Base-by-base conservation (phyloP, 2,329 filamentous ascomycete genomes). In the Calonectria pseudoreteaudii region DNA sequence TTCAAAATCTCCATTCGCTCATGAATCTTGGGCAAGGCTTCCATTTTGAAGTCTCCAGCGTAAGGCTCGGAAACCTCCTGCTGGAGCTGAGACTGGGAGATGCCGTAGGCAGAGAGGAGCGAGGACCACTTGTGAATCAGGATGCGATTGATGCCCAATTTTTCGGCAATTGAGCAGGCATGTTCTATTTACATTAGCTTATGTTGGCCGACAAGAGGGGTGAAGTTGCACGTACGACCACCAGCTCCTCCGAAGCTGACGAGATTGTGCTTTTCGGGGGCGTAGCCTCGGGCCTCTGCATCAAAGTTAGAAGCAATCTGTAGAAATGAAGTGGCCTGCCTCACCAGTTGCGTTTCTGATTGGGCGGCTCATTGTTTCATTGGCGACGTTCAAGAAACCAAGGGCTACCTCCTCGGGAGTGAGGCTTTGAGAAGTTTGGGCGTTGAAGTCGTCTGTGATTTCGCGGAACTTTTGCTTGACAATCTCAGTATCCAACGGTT, bases 281-380 rank as follows among this genome's bases (percentile, higher is more conserved):
- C 82, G 53, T 80, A 83, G 11, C 81, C 82, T 23, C 82, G 75
- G 5, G 93, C 93, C 83, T 95, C 93, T 0, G 93, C n/a, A n/a
- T 8, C 4, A 5, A 16, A 31, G 14, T 72, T 68, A 72, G 70
- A 44, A 26, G 16, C 4, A 28, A 31, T 30, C 6, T 26, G 13
- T 9, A 16, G 34, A 18, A 5, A 53, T 20, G 38, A 64, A 20
- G n/a, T 5, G 18, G 23, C 4, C 18, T 18, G 26, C 8, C 44
- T 53, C 28, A 64, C 70, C 70, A 1, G 76, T 95, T 62, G 94
- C 85, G 49, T 93, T 94, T 58, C 94, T 89, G 74, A 96, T 95
- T 0, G 94, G 94, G 36, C 94, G 87, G 4, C 91, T 92, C 93
- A 95, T 95, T 0, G 93, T 91, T 83, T 94, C 93, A 76, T 95